Conservation (phyloP, 1,284 basidiomycete species). For the Leccinum angustisporum region DNA sequence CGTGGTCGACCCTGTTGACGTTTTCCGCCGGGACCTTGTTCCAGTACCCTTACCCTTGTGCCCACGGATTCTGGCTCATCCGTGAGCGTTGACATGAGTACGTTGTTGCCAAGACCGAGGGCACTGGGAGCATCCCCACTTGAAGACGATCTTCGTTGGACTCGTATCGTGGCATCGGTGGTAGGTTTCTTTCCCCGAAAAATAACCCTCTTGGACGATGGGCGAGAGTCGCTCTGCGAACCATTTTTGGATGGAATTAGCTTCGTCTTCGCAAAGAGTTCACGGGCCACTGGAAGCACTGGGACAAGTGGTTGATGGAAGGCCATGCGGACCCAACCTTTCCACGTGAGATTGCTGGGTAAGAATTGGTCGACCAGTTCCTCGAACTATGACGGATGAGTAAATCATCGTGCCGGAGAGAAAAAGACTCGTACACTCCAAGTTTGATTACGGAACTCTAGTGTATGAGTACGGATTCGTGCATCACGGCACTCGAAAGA, state of each 20-base stretch:
- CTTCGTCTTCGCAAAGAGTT: conserved; percentile 74
- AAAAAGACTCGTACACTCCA: conserved; percentile 64
- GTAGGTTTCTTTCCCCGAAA: conserved; percentile 23
- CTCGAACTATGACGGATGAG: conserved; percentile 55
- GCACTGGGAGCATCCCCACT: conserved; percentile 10
- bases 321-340: conserved; percentile 79
- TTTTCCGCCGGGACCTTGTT: conserved; percentile 10
- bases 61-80: conserved; percentile 27
- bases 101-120: not conserved
- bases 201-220: conserved; percentile 24
- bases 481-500: conserved; percentile 75
- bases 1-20: conserved; percentile 24
- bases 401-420: conserved; percentile 4
- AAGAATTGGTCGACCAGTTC: conserved; percentile 82
- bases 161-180: conserved; percentile 12
- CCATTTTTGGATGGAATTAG: conserved; percentile 53
- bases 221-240: conserved; percentile 33
- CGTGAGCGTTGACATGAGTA: conserved; percentile 17
- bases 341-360: conserved; percentile 73
- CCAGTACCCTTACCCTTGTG: conserved; percentile 4
- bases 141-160: conserved; percentile 25
- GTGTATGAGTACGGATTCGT: conserved; percentile 66
- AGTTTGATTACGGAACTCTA: conserved; percentile 86
- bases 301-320: conserved; percentile 74
- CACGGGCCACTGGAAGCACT: conserved; percentile 71